These are phyloP conservation scores for Dictyostelium capitatum DNA, from an alignment of 78 protist species.

Conservation along the genomic window DNA sequence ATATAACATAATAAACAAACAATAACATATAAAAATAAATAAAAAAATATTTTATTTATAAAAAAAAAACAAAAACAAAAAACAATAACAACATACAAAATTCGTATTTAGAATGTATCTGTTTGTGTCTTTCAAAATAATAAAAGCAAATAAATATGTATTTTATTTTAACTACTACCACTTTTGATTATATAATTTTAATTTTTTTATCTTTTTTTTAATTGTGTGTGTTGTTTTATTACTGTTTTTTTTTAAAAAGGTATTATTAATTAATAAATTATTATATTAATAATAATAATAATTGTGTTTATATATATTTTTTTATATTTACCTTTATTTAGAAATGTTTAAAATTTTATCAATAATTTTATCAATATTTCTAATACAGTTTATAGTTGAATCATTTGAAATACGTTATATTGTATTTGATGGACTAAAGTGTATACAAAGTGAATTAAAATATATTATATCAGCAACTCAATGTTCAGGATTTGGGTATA, in stretches of 20 bases:
- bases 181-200: too few species aligned
- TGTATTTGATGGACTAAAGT: not conserved
- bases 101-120: too few species aligned
- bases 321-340: too few species aligned
- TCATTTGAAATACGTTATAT: slow-evolving; percentile 12
- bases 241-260: too few species aligned
- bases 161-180: too few species aligned
- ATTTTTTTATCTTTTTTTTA: not conserved
- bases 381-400: not conserved
- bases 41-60: not conserved
- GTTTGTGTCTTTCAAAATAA: too few species aligned
- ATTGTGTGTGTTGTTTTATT: not conserved
- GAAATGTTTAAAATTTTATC: not conserved
- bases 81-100: not conserved
- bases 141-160: too few species aligned
- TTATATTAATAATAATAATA: too few species aligned
- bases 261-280: too few species aligned
- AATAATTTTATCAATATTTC: not conserved
- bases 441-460: not conserved
- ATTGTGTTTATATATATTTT: not conserved
- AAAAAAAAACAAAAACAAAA: not conserved
- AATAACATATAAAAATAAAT: not conserved
- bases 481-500: slow-evolving; percentile 1
- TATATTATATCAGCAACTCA: not conserved
- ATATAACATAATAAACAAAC: not conserved